Percentiles rank a stretch among this genome's conserved stretches.
These are phyloP conservation scores for Coleophoma cylindrospora DNA, from an alignment of 2,329 filamentous ascomycete genomes.

Conservation along the genomic window DNA sequence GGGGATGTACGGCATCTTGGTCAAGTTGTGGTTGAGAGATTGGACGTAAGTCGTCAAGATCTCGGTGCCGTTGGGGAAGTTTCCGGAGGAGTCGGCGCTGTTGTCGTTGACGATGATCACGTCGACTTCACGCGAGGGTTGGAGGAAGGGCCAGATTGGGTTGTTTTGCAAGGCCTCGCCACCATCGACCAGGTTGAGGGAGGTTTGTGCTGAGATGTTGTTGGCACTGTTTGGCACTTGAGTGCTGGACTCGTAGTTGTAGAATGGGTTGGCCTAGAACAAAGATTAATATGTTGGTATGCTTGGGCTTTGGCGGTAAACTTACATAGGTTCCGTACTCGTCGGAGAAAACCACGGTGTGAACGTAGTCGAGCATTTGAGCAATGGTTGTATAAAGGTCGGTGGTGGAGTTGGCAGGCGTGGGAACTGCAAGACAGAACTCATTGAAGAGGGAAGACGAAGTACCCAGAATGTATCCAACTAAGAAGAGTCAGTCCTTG, in stretches of 20 bases:
- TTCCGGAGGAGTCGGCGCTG: conserved; percentile 51
- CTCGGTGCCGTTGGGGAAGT: conserved; percentile 58
- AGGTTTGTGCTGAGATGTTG: conserved; percentile 28
- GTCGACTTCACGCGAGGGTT: conserved; percentile 47
- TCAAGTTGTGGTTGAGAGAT: conserved; percentile 42
- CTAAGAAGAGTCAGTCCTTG: too few relatives aligned
- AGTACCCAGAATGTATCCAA: conserved; percentile 36
- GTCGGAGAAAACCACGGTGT: conserved; percentile 24
- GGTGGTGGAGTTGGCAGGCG: conserved; percentile 11
- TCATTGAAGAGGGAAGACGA: conserved; percentile 32
- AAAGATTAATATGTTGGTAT: too few relatives aligned
- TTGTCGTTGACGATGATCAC: conserved; percentile 63
- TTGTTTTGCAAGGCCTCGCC: conserved; percentile 45
- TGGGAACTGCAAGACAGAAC: conserved; percentile 20
- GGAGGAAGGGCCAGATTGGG: conserved; percentile 46
- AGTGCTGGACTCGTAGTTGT: conserved; percentile 34
- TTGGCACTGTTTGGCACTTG: conserved; percentile 29
- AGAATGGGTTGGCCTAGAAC: conserved; percentile 50
- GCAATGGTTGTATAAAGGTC: conserved; percentile 17
- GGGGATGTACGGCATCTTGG: conserved; percentile 54
- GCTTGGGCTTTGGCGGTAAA: too few relatives aligned
- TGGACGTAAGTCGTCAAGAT: conserved; percentile 53
- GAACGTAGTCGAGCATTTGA: conserved; percentile 23
- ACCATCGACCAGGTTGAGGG: conserved; percentile 45
- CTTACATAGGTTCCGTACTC: conserved; percentile 37